Evolutionary conservation across 2,329 filamentous ascomycete genomes (phyloP).

Genomic region (Cladophialophora immunda): DNA sequence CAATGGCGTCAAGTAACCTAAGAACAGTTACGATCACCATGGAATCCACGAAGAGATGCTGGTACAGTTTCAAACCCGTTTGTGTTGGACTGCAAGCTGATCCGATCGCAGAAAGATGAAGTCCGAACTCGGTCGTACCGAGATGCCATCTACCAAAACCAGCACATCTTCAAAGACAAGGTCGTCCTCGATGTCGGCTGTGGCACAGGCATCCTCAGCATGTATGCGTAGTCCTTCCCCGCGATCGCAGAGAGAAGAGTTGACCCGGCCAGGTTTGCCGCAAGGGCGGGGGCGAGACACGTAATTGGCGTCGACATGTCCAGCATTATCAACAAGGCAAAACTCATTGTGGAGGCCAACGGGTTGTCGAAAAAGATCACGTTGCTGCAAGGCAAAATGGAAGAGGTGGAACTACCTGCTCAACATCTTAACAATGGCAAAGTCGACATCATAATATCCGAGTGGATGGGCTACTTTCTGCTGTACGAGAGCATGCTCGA

Average conservation of each 20-base stretch:
- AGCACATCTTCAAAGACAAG: constrained; percentile 90
- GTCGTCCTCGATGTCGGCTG: constrained; percentile 97
- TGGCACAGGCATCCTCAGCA: constrained; percentile 96
- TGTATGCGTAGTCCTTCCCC: constrained; percentile 64
- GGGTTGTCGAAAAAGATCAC: constrained; percentile 96
- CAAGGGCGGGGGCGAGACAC: constrained; percentile 94
- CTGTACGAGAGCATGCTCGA: constrained; percentile 99
- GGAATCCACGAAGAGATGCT: constrained; percentile 63
- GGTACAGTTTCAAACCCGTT: constrained; percentile 33
- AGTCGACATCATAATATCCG: constrained; percentile 99
- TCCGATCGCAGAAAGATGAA: constrained; percentile 70
- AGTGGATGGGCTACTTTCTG: constrained; percentile 99
- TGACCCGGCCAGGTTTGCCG: constrained; percentile 78
- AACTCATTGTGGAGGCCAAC: constrained; percentile 91
- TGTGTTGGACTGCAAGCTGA: constrained; percentile 19
- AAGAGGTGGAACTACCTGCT: constrained; percentile 92
- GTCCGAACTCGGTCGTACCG: constrained; percentile 96
- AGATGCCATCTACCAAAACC: constrained; percentile 96
- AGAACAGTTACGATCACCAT: constrained; percentile 91
- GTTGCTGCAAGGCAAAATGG: constrained; percentile 98
- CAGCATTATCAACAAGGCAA: constrained; percentile 98
- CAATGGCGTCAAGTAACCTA: constrained; percentile 34
- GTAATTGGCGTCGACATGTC: constrained; percentile 99
- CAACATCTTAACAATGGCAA: constrained; percentile 64
- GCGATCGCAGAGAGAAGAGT: constrained; percentile 18